Evolutionary conservation across 108 stramenopile genomes (phyloP), one percentile per base, ranked within the genome.

Genomic region (Nitzschia putrida): DNA sequence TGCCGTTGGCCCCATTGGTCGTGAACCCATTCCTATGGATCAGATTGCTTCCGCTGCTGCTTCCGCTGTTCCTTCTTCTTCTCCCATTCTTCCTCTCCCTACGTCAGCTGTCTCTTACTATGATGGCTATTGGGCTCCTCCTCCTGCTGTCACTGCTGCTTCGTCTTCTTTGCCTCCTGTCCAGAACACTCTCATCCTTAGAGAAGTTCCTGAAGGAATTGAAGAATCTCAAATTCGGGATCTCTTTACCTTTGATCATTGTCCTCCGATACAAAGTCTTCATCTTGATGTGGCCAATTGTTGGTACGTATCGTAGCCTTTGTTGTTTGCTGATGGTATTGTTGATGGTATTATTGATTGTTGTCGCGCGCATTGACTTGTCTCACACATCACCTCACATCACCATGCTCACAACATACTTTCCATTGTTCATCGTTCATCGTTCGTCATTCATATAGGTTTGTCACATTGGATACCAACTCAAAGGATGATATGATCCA

Each of bases 151-250:
- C 0, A 51, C 47, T 10, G 29, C 16, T n/a, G 50, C 8, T 13
- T 7, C 64, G 11, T n/a, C 29, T 34, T 34, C 29, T 4, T 34
- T 34, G 29, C 29, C 29, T 4, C 56, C 34, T 7, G 68, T 76
- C 6, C 77, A 80, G n/a, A 79, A 70, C 40, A 78, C 77, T 7
- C 67, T 86, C 41, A 74, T 86, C 55, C 22, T 86, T 41, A 76
- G 85, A 22, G 85, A 86, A 20, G 82, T 80, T 29, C 53, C 76
- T 4, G 26, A 59, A 11, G 71, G 66, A 8, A 61, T 68, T 6
- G 74, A 64, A 25, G 85, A 83, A 70, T 56, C 80, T 16, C 55
- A 79, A 13, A 50, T 86, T 34, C 68, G 79, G 11, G 39, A 56
- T 18, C 54, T 86, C 0, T 83, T 86, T 68, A 64, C 44, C 0